Conservation (phyloP, 176 grass and related monocot species). For the Echinochloa phyllopogon region DNA sequence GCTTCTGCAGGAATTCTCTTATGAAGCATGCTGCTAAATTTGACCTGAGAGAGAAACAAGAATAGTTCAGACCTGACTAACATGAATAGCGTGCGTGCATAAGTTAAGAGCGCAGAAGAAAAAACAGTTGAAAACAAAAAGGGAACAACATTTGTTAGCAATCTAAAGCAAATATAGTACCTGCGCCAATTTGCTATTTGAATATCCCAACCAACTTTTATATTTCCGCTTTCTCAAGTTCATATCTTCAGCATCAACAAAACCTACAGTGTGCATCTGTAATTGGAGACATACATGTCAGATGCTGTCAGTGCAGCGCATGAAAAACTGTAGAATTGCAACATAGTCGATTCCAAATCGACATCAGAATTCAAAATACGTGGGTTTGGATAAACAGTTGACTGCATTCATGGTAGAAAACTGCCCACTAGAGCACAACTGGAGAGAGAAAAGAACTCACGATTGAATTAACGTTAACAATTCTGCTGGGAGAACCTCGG, state of each 20-base stretch:
- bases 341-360: neutral
- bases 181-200: constrained; percentile 97
- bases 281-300: constrained; percentile 43
- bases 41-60: constrained; percentile 57
- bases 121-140: neutral
- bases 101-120: neutral
- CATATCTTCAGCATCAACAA: constrained; percentile 91
- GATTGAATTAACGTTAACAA: constrained; percentile 95
- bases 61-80: constrained; percentile 26
- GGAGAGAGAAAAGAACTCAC: constrained; percentile 55
- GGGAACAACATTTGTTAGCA: constrained; percentile 6
- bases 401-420: constrained; percentile 12
- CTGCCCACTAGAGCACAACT: neutral
- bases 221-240: constrained; percentile 80
- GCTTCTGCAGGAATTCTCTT: constrained; percentile 92
- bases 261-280: constrained; percentile 89
- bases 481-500: constrained; percentile 89
- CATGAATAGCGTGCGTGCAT: constrained; percentile 35
- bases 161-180: constrained; percentile 39
- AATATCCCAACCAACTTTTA: constrained; percentile 77
- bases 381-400: neutral
- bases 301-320: neutral
- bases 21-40: constrained; percentile 98
- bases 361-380: neutral
- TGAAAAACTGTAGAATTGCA: neutral